Base-by-base conservation (phyloP, 345 rosid genomes). In the Arabidopsis arenosa region DNA sequence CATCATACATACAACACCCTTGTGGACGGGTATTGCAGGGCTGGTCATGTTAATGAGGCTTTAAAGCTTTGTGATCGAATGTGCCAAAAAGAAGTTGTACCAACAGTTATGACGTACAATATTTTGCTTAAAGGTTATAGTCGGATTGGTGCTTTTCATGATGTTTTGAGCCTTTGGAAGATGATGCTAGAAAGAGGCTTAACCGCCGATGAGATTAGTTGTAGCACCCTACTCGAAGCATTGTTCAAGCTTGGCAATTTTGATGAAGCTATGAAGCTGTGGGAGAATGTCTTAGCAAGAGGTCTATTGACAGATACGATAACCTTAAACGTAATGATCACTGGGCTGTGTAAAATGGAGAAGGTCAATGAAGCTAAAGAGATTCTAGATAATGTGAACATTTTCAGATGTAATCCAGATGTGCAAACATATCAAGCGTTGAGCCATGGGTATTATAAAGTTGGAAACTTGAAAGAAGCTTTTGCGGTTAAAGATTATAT, bases 51-150 rank as follows among this genome's bases (percentile, higher is more conserved):
- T 65, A 54, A 37, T n/a, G 83, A 84, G 75, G 97, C 97, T 68
- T 86, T 90, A 65, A 82, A 60, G 65, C 83, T 90, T 69, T 87
- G 86, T 66, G 84, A 90, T 55, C 75, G 45, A 64, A 88, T 93
- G 94, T 64, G 81, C 28, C 36, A 4, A 33, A 65, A 75, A 40
- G 90, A 86, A 70, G 76, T 86, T 56, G 78, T 79, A 71, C 90
- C 86, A 37, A 81, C 84, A 64, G 68, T 76, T 68, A 81, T 85
- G 30, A 87, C 96, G 59, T 87, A 88, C 75, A 93, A 94, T 79
- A 85, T 86, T 58, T 93, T 94, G 76, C 86, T 94, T 37, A 92
- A 92, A 75, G 98, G 97, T 60, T 74, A 84, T 55, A 83, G 82
- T 70, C 80, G 80, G 32, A 85, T 61, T 1, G 86, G 89, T 80